These are phyloP conservation scores for Epichloe typhina DNA, from an alignment of 2,329 filamentous ascomycete species.

Conservation along the genomic window DNA sequence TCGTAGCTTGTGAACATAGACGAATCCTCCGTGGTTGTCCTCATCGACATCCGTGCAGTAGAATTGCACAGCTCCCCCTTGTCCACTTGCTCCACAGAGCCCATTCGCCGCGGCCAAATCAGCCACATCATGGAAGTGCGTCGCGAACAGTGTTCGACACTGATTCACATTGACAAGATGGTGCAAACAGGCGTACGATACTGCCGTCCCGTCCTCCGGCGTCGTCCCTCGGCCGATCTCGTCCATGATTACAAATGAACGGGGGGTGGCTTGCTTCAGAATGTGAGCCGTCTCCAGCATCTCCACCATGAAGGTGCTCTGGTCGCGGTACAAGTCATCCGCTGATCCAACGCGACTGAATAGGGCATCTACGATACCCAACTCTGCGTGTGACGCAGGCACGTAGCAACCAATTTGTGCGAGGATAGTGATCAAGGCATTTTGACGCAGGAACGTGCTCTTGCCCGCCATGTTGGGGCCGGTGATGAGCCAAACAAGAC, in stretches of 20 bases:
- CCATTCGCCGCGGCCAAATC: slow-evolving; percentile 54
- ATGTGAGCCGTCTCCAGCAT: slow-evolving; percentile 96
- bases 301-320: slow-evolving; percentile 98
- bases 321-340: slow-evolving; percentile 86
- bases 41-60: slow-evolving; percentile 89
- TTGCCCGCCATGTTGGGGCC: slow-evolving; percentile 99
- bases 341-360: slow-evolving; percentile 90
- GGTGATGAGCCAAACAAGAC: slow-evolving; percentile 54
- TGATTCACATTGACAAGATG: slow-evolving; percentile 68
- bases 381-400: slow-evolving; percentile 70
- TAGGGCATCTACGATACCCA: slow-evolving; percentile 90
- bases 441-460: slow-evolving; percentile 89
- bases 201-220: slow-evolving; percentile 78
- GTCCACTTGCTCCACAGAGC: slow-evolving; percentile 20
- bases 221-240: slow-evolving; percentile 93
- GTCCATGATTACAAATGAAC: slow-evolving; percentile 95
- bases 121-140: slow-evolving; percentile 78
- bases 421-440: slow-evolving; percentile 84
- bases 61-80: slow-evolving; percentile 41
- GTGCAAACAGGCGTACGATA: slow-evolving; percentile 78
- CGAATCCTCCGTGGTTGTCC: slow-evolving; percentile 55
- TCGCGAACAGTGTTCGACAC: slow-evolving; percentile 79
- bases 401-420: slow-evolving; percentile 91
- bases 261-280: slow-evolving; percentile 66
- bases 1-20: slow-evolving; percentile 72